These are phyloP conservation scores for Tolypocladium capitatum DNA, from an alignment of 2,329 filamentous ascomycete genomes.

Conservation along the genomic window DNA sequence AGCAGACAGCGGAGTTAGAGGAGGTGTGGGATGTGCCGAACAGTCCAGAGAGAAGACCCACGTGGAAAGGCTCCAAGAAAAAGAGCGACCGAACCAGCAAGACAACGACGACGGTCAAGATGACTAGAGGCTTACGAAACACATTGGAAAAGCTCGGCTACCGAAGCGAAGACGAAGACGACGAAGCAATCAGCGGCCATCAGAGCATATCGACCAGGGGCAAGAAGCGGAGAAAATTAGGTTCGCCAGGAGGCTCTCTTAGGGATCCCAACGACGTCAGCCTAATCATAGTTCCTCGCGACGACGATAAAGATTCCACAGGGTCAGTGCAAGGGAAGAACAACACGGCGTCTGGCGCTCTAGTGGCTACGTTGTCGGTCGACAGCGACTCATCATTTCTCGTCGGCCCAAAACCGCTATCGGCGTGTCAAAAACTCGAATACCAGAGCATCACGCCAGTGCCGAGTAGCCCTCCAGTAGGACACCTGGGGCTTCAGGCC, in stretches of 20 bases:
- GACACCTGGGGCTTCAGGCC: background rate
- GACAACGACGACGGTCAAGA: slow-evolving; percentile 4
- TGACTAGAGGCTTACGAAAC: slow-evolving; percentile 7
- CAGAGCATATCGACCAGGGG: slow-evolving; percentile 1
- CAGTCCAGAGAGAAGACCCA: slow-evolving; percentile 19
- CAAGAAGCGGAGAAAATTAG: slow-evolving; percentile 12
- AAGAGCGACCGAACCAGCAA: background rate
- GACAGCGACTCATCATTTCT: slow-evolving; percentile 17
- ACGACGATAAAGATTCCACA: slow-evolving; percentile 4
- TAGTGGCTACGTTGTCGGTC: slow-evolving; percentile 8
- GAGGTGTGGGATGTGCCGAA: slow-evolving; percentile 33
- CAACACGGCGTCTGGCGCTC: slow-evolving; percentile 1
- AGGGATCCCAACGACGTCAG: slow-evolving; percentile 12
- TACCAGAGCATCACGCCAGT: slow-evolving; percentile 15
- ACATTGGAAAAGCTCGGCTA: slow-evolving; percentile 8
- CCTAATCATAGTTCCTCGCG: slow-evolving; percentile 12
- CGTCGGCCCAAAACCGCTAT: slow-evolving; percentile 19
- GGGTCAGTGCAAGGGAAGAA: slow-evolving; percentile 1
- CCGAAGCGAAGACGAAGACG: slow-evolving; percentile 6
- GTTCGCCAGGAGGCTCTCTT: slow-evolving; percentile 4
- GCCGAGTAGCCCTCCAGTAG: slow-evolving; percentile 6
- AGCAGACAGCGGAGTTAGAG: background rate
- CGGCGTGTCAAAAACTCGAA: slow-evolving; percentile 23
- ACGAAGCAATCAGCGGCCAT: background rate
- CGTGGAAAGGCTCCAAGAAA: background rate